These are phyloP conservation scores for Trichosporon coremiiforme DNA, from an alignment of 1,284 basidiomycete species.

Conservation along the genomic window DNA sequence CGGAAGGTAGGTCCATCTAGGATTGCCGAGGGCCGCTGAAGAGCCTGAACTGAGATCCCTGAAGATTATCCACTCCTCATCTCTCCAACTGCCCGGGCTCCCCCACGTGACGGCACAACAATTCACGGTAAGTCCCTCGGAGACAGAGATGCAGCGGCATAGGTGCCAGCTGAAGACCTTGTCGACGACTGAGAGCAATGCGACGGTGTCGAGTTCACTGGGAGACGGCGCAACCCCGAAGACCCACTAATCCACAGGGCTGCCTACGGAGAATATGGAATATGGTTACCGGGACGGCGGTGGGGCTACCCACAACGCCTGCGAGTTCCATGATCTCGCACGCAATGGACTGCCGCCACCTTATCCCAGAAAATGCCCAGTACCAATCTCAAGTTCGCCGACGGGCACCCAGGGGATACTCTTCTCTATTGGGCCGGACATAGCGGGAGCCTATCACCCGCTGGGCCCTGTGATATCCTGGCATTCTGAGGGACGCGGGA, in stretches of 20 bases:
- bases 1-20: too few species aligned
- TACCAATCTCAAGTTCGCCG: too few species aligned
- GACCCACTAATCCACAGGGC: background rate
- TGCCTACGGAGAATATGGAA: slow-evolving; percentile 1
- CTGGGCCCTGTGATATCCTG: background rate
- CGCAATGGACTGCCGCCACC: background rate
- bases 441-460: background rate
- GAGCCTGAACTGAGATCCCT: background rate
- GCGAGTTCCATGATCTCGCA: background rate
- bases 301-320: background rate
- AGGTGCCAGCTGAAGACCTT: too few species aligned
- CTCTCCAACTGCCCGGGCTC: background rate
- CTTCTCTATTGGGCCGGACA: background rate
- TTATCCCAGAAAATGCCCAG: background rate
- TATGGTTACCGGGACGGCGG: background rate
- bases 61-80: background rate
- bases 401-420: background rate
- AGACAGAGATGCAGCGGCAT: background rate
- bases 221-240: background rate
- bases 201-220: background rate
- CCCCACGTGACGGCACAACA: background rate
- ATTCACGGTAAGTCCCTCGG: background rate
- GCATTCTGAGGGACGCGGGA: background rate
- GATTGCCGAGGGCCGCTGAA: background rate
- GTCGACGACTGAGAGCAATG: background rate